Evolutionary conservation across 164 flowering plant genomes (phyloP).

Genomic region (Santalum album): DNA sequence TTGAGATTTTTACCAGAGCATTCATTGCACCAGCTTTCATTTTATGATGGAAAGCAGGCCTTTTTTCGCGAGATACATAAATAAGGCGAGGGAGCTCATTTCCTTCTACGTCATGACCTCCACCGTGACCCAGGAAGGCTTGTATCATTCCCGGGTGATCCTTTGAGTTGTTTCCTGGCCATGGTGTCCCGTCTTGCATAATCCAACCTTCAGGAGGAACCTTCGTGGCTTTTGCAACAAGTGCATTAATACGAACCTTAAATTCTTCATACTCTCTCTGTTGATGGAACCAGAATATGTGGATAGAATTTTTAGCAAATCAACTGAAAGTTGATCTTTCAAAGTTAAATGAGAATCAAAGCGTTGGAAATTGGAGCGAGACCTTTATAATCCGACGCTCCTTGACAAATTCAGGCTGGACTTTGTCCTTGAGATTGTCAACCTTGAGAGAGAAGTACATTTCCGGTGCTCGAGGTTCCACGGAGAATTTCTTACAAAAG

Average conservation of each 20-base stretch:
- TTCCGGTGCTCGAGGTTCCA: constrained; percentile 97
- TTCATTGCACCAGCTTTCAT: constrained; percentile 99
- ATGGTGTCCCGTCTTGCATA: constrained; percentile 97
- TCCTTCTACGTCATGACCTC: constrained; percentile 83
- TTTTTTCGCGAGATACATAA: constrained; percentile 96
- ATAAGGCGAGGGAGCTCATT: constrained; percentile 92
- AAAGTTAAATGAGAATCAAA: background rate
- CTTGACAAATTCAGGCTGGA: constrained; percentile 89
- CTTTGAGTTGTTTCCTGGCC: constrained; percentile 93
- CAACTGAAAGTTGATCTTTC: too few relatives aligned
- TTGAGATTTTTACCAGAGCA: constrained; percentile 52
- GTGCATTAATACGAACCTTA: constrained; percentile 81
- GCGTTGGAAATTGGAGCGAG: background rate
- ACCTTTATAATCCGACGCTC: constrained; percentile 98
- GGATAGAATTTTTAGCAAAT: too few relatives aligned
- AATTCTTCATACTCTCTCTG: constrained; percentile 98
- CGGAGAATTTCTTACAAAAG: constrained; percentile 77
- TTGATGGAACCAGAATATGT: constrained; percentile 4
- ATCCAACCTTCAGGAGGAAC: constrained; percentile 93
- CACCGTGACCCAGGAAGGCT: constrained; percentile 91
- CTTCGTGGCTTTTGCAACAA: constrained; percentile 76
- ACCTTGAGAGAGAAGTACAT: constrained; percentile 77
- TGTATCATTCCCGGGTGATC: constrained; percentile 99
- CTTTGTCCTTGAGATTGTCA: constrained; percentile 90
- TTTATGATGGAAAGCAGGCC: constrained; percentile 93